phyloP scores from a whole-genome alignment of 306 rosid species.

The Dicorynia guianensis region DNA sequence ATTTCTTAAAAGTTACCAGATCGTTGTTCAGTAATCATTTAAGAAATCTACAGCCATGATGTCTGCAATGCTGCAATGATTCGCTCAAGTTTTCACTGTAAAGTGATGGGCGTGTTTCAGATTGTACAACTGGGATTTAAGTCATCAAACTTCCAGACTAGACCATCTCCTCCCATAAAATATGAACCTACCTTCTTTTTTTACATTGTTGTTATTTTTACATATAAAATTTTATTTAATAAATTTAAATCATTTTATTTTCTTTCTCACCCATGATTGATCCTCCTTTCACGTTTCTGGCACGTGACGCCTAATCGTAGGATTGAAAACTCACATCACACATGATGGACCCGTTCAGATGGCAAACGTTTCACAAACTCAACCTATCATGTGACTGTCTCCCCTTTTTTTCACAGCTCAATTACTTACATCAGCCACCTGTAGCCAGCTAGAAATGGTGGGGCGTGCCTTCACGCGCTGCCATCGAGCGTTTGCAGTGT shows the following conservation, averaged over 20 bases:
- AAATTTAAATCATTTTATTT: no score
- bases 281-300: conserved; percentile 61
- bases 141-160: conserved; percentile 10
- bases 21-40: conserved; percentile 13
- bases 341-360: neutral
- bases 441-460: neutral
- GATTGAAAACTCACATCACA: conserved; percentile 25
- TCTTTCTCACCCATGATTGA: conserved; percentile 34
- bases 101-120: conserved; percentile 4
- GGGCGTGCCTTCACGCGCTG: conserved; percentile 29
- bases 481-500: neutral
- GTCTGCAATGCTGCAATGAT: no score
- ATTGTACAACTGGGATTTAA: conserved; percentile 15
- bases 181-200: no score
- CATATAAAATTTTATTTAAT: no score
- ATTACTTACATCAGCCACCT: neutral
- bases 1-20: conserved; percentile 30
- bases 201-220: no score
- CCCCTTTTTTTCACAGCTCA: neutral
- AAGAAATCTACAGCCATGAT: conserved; percentile 7
- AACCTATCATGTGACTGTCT: neutral
- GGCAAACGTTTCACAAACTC: conserved; percentile 36
- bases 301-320: conserved; percentile 59
- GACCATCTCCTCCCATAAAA: conserved; percentile 16
- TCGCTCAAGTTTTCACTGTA: neutral